phyloP scores from a whole-genome alignment of 768 basidiomycete species.

The Goffeauzyma gilvescens region DNA sequence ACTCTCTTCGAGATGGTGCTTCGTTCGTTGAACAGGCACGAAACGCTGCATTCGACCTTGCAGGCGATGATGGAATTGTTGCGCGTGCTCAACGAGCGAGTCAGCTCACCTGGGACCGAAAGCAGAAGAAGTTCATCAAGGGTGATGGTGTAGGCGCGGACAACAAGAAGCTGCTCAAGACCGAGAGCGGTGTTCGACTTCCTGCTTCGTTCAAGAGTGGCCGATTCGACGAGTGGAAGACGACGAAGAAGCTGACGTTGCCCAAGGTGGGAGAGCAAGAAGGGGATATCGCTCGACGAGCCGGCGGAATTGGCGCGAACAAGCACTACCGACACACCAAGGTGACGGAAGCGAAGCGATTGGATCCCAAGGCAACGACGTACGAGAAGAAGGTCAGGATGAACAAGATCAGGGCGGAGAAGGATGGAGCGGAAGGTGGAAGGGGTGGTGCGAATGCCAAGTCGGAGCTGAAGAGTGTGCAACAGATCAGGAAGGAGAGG shows the following conservation, averaged over 20 bases:
- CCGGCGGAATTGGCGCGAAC: conserved; percentile 36
- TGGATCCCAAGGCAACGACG: conserved; percentile 52
- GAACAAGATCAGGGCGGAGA: conserved; percentile 41
- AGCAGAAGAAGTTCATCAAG: conserved; percentile 81
- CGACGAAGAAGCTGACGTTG: conserved; percentile 50
- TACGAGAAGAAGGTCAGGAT: conserved; percentile 58
- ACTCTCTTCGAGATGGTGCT: conserved; percentile 72
- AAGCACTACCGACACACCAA: conserved; percentile 55
- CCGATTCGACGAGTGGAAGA: conserved; percentile 86
- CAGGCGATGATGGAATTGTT: conserved; percentile 51
- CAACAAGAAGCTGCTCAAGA: conserved; percentile 80
- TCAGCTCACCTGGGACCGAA: conserved; percentile 74
- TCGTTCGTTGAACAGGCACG: conserved; percentile 68
- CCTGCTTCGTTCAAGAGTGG: conserved; percentile 86
- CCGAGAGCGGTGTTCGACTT: conserved; percentile 75
- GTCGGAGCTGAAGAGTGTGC: conserved; percentile 65
- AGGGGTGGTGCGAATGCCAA: conserved; percentile 40
- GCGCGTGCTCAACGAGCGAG: conserved; percentile 37
- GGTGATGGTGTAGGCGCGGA: conserved; percentile 72
- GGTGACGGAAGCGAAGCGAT: conserved; percentile 46
- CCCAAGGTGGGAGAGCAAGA: conserved; percentile 74
- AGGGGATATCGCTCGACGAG: conserved; percentile 32
- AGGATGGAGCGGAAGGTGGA: conserved; percentile 33
- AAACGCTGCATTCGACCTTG: conserved; percentile 60
- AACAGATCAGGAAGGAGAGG: conserved; percentile 66